These are phyloP conservation scores for Pichia sp. DNA, from an alignment of 1,139 yeast species.

Conservation along the genomic window DNA sequence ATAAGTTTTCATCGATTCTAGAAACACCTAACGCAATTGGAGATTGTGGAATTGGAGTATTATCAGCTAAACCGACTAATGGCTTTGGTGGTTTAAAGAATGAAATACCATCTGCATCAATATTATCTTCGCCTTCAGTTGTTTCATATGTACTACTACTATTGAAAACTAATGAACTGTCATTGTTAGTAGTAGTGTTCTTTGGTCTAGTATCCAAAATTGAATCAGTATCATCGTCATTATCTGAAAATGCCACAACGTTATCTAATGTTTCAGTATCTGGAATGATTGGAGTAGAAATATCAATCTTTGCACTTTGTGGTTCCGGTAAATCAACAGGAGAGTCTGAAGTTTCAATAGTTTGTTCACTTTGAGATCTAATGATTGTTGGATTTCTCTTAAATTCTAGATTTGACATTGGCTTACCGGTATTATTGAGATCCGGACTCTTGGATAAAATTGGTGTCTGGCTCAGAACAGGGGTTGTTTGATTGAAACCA, in stretches of 20 bases:
- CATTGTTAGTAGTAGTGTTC: neutral
- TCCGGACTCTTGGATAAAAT: conserved; percentile 15
- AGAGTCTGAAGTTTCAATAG: conserved; percentile 12
- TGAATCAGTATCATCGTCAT: neutral
- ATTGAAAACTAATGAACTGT: conserved; percentile 4
- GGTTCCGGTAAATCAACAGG: conserved; percentile 13
- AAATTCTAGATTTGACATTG: conserved; percentile 1
- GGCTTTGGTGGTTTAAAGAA: conserved; percentile 12
- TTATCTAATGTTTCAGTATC: neutral
- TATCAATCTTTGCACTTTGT: conserved; percentile 15
- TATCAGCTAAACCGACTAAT: neutral
- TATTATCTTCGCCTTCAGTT: neutral
- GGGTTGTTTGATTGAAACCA: conserved; percentile 23
- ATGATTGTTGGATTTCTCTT: conserved; percentile 8
- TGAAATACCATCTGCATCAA: neutral
- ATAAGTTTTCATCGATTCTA: conserved; percentile 1
- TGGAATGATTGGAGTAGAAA: conserved; percentile 8
- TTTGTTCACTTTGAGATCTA: conserved; percentile 12
- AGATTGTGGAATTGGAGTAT: neutral
- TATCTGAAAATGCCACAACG: neutral
- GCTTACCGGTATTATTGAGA: conserved; percentile 16
- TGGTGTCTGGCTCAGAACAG: conserved; percentile 18
- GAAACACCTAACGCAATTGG: conserved; percentile 1
- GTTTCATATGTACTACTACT: conserved; percentile 8
- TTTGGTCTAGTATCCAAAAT: neutral